A percentile compares a stretch with the other conserved stretches of the same genome.
These are phyloP conservation scores for Saposhnikovia divaricata DNA, from an alignment of 129 eudicot genomes.

Conservation along the genomic window DNA sequence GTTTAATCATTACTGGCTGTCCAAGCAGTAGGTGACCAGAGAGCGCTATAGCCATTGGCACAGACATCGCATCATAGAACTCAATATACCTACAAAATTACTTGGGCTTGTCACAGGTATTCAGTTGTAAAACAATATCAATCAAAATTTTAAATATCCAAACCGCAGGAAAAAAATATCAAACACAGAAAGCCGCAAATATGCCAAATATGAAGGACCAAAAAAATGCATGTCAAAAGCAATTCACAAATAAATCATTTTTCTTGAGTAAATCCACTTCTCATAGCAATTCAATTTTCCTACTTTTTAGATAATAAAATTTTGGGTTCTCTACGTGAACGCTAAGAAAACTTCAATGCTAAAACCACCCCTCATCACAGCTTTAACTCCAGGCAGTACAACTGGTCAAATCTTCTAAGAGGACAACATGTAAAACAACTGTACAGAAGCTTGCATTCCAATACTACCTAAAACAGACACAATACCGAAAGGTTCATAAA, in stretches of 20 bases:
- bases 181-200: background rate
- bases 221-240: background rate
- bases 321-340: background rate
- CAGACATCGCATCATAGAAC: conserved; percentile 77
- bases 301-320: background rate
- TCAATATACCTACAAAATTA: conserved; percentile 60
- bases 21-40: conserved; percentile 85
- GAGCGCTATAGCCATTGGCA: conserved; percentile 86
- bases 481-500: background rate
- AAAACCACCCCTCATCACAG: background rate
- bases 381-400: background rate
- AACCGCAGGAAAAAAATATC: background rate
- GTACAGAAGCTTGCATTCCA: background rate
- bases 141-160: background rate
- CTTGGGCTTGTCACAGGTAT: background rate
- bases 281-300: background rate
- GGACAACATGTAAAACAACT: background rate
- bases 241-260: background rate
- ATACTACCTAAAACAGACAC: background rate
- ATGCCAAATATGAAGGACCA: background rate
- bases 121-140: background rate
- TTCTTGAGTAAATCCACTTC: background rate
- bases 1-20: conserved; percentile 96
- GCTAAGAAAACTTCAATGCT: background rate
- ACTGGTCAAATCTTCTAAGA: background rate